Evolutionary conservation across 1,284 basidiomycete genomes (phyloP).

Genomic region (Cryptococcus amylolentus): DNA sequence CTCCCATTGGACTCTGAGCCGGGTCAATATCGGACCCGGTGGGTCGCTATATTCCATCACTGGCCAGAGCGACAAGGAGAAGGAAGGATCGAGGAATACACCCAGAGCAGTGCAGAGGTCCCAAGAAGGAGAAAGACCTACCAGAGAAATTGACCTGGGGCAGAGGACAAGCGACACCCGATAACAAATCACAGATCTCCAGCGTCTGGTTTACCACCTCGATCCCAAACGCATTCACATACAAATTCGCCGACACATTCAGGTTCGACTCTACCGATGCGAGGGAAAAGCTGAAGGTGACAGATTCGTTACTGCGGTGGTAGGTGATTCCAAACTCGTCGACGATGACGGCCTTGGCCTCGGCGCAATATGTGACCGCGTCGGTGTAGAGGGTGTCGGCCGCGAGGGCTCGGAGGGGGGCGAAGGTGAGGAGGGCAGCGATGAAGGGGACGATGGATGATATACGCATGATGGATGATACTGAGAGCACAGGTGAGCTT

Average conservation of each 20-base stretch:
- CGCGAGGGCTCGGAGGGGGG: background rate
- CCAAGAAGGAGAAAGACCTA: constrained; percentile 13
- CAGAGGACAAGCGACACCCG: constrained; percentile 78
- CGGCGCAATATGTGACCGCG: constrained; percentile 80
- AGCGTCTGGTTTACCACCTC: constrained; percentile 71
- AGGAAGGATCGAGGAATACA: too few relatives aligned
- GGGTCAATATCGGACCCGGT: too few relatives aligned
- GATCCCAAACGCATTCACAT: constrained; percentile 77
- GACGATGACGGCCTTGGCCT: constrained; percentile 72
- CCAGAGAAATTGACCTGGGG: constrained; percentile 83
- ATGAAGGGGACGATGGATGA: background rate
- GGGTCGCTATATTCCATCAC: too few relatives aligned
- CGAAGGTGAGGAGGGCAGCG: background rate
- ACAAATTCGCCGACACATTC: constrained; percentile 71
- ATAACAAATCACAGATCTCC: constrained; percentile 65
- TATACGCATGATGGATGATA: background rate
- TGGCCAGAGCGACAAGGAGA: too few relatives aligned
- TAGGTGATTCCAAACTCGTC: constrained; percentile 76
- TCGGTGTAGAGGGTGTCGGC: constrained; percentile 56
- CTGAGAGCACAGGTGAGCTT: background rate
- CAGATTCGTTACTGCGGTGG: constrained; percentile 58
- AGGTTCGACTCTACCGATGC: constrained; percentile 58
- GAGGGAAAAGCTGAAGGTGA: constrained; percentile 39
- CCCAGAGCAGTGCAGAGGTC: background rate
- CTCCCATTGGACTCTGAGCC: background rate